These are phyloP conservation scores for Croton setiger DNA, from an alignment of 441 rosid species.

Conservation along the genomic window DNA sequence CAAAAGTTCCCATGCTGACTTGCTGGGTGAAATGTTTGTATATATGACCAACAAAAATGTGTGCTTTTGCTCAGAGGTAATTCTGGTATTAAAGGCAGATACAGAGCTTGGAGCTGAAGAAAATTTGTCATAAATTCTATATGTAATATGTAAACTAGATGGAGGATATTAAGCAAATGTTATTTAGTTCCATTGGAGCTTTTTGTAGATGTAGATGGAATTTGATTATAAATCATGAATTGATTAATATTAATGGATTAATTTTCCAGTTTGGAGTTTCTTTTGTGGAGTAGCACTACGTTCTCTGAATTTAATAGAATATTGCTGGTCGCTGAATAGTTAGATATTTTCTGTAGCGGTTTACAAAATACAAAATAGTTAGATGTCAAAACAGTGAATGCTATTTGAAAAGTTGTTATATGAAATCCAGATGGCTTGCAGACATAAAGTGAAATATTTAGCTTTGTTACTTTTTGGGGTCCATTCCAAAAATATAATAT, in stretches of 20 bases:
- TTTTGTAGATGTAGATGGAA: not conserved
- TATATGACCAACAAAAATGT: not conserved
- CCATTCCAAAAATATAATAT: no score
- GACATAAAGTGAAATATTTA: no score
- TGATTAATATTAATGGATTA: not conserved
- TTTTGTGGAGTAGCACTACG: no score
- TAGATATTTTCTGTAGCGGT: no score
- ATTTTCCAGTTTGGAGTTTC: not conserved
- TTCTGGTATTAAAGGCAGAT: not conserved
- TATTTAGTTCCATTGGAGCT: not conserved
- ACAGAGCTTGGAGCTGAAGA: slow-evolving; percentile 15
- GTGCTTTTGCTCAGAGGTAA: slow-evolving; percentile 2
- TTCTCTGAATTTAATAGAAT: no score
- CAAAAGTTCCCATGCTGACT: not conserved
- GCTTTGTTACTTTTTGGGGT: no score
- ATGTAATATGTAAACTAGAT: not conserved
- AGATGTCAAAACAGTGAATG: no score
- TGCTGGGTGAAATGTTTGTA: slow-evolving; percentile 2
- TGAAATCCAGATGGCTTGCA: no score
- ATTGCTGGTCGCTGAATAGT: no score
- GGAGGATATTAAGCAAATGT: slow-evolving; percentile 1
- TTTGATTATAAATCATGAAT: not conserved
- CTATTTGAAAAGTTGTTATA: no score
- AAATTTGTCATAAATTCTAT: not conserved
- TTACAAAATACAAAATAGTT: no score